phyloP scores from a whole-genome alignment of 78 protist species.

The Paulinella micropora region DNA sequence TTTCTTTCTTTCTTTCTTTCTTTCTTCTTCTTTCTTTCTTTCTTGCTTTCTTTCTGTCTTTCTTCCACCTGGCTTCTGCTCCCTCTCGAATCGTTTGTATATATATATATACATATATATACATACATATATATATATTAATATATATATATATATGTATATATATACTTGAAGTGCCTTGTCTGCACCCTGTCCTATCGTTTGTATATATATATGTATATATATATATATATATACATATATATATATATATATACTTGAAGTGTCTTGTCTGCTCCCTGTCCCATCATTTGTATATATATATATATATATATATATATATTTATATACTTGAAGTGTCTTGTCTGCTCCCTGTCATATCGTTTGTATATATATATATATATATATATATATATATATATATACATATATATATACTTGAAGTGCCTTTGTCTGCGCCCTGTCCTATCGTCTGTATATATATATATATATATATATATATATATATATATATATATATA shows the following conservation, averaged over 20 bases:
- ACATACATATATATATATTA: neutral
- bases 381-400: too few species aligned
- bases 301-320: neutral
- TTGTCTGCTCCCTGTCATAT: neutral
- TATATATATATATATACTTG: neutral
- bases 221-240: neutral
- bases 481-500: neutral
- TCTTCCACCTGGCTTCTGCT: too few species aligned
- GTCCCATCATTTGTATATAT: neutral
- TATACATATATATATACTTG: too few species aligned
- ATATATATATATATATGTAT: neutral
- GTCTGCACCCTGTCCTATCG: too few species aligned
- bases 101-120: neutral
- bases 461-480: neutral
- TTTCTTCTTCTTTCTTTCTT: neutral
- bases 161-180: neutral
- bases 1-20: neutral
- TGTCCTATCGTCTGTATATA: too few species aligned
- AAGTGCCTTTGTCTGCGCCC: too few species aligned
- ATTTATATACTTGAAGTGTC: neutral
- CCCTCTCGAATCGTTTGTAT: too few species aligned
- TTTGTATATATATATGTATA: neutral
- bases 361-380: neutral
- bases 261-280: neutral
- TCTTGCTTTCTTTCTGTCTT: too few species aligned